Percentiles rank a stretch among this genome's conserved stretches.
These are phyloP conservation scores for Blastomyces silverae DNA, from an alignment of 2,329 filamentous ascomycete genomes.

Conservation along the genomic window DNA sequence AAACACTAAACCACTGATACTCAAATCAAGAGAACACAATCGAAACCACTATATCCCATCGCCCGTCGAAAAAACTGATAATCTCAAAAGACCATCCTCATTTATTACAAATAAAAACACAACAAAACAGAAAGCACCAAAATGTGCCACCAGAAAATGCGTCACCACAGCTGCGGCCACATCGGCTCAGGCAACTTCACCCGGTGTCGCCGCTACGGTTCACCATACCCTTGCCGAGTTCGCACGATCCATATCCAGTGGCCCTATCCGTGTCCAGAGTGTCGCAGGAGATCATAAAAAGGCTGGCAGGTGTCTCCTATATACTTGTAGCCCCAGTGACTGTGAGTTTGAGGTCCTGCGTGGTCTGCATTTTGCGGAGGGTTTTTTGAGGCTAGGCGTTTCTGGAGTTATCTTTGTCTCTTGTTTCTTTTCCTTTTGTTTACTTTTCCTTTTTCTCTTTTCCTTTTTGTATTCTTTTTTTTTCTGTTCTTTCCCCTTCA, in stretches of 20 bases:
- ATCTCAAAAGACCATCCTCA: not conserved
- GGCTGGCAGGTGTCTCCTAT: no score
- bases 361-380: no score
- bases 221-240: slow-evolving; percentile 10
- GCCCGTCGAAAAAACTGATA: not conserved
- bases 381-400: no score
- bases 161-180: slow-evolving; percentile 18
- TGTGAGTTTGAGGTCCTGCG: no score
- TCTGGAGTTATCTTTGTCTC: no score
- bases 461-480: no score
- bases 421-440: no score
- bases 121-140: not conserved
- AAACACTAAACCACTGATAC: not conserved
- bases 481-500: no score
- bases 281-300: slow-evolving; percentile 8
- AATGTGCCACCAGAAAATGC: slow-evolving; percentile 20
- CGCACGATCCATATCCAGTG: slow-evolving; percentile 10
- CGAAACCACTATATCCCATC: not conserved
- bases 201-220: slow-evolving; percentile 12
- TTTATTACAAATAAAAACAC: not conserved
- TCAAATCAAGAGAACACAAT: not conserved
- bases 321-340: no score
- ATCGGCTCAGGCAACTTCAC: slow-evolving; percentile 16
- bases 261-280: slow-evolving; percentile 9
- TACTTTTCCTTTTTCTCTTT: no score